Percentiles rank a stretch among this genome's conserved stretches.
Evolutionary conservation across 2,329 filamentous ascomycete species (phyloP).

Genomic region (Cladosporium sp.): DNA sequence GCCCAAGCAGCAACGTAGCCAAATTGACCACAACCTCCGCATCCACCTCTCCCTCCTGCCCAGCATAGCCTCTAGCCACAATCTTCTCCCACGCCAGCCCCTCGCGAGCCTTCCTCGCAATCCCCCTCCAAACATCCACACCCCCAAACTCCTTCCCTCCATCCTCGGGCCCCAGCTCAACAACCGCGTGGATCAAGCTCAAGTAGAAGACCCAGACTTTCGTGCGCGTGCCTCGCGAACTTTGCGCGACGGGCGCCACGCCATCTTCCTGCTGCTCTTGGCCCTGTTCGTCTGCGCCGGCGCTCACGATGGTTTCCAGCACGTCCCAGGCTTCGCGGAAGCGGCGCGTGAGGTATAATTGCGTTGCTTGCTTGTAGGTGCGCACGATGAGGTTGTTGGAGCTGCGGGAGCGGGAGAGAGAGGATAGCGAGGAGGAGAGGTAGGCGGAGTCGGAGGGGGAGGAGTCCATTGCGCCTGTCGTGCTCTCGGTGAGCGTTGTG

Average conservation of each 20-base stretch:
- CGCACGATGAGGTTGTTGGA: slow-evolving; percentile 74
- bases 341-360: slow-evolving; percentile 89
- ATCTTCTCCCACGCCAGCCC: slow-evolving; percentile 95
- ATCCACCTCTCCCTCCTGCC: slow-evolving; percentile 84
- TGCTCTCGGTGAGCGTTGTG: not conserved
- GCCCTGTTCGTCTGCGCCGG: slow-evolving; percentile 20
- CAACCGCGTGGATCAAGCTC: slow-evolving; percentile 83
- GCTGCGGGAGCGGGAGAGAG: slow-evolving; percentile 62
- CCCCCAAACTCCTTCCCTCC: slow-evolving; percentile 84
- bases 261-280: slow-evolving; percentile 14
- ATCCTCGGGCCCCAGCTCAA: slow-evolving; percentile 84
- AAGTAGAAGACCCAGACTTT: slow-evolving; percentile 98
- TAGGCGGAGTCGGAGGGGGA: slow-evolving; percentile 25
- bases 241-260: slow-evolving; percentile 67
- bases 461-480: not conserved
- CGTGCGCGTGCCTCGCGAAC: slow-evolving; percentile 75
- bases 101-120: slow-evolving; percentile 80
- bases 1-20: slow-evolving; percentile 86
- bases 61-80: slow-evolving; percentile 78
- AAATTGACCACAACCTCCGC: slow-evolving; percentile 88
- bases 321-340: slow-evolving; percentile 84
- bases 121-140: slow-evolving; percentile 68
- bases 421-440: slow-evolving; percentile 64
- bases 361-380: slow-evolving; percentile 88
- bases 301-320: slow-evolving; percentile 69